Percentiles rank a stretch among this genome's conserved stretches.
These are phyloP conservation scores for Kalmusia sp. DNA, from an alignment of 2,329 filamentous ascomycete genomes.

Conservation along the genomic window DNA sequence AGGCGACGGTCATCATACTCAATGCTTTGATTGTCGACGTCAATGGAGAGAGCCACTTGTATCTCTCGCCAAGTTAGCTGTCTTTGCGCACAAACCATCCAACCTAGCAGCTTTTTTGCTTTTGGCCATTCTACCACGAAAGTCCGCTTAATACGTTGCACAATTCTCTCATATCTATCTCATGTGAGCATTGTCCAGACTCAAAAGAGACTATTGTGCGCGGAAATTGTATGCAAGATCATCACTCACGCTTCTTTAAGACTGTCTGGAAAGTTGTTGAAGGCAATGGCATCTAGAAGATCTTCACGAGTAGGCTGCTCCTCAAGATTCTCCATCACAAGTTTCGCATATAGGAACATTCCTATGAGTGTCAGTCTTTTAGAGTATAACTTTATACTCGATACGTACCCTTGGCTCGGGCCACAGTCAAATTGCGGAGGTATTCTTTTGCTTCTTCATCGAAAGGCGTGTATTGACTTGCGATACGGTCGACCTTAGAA, in stretches of 20 bases:
- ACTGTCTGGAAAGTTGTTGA: slow-evolving; percentile 22
- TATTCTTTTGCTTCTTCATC: slow-evolving; percentile 26
- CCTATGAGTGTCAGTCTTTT: slow-evolving; percentile 14
- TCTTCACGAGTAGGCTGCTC: slow-evolving; percentile 20
- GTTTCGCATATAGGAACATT: slow-evolving; percentile 37
- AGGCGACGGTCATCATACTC: slow-evolving; percentile 27
- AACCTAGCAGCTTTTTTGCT: slow-evolving; percentile 29
- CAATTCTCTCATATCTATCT: slow-evolving; percentile 32
- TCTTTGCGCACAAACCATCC: slow-evolving; percentile 38
- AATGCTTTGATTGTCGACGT: slow-evolving; percentile 22
- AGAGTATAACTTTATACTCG: background rate
- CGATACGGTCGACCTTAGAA: slow-evolving; percentile 22
- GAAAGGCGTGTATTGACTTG: slow-evolving; percentile 19
- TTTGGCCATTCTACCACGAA: slow-evolving; percentile 18
- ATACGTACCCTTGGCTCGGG: slow-evolving; percentile 28
- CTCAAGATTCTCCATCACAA: slow-evolving; percentile 30
- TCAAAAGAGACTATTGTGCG: background rate
- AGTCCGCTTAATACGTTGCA: slow-evolving; percentile 25
- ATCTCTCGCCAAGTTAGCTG: slow-evolving; percentile 35
- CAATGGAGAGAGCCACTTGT: slow-evolving; percentile 33
- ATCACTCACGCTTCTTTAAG: slow-evolving; percentile 31
- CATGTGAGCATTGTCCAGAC: background rate
- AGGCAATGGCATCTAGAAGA: slow-evolving; percentile 21
- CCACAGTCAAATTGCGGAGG: slow-evolving; percentile 25
- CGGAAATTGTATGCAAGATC: background rate